Base-by-base conservation (phyloP, 768 basidiomycete species). In the Suillus discolor region DNA sequence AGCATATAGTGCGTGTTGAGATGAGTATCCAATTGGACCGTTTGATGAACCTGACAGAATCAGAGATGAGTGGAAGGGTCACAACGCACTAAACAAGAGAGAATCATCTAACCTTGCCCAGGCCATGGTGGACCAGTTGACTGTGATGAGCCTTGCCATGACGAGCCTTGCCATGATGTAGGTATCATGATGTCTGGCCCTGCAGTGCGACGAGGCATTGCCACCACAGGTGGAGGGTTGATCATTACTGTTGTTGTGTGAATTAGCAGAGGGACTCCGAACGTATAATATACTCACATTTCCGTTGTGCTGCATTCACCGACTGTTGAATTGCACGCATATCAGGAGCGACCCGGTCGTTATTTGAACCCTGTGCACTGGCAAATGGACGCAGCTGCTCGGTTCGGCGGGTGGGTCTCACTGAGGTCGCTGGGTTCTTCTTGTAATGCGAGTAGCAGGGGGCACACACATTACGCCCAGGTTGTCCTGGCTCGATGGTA, bases 141-240 rank as follows among this genome's bases (percentile, higher is more conserved):
- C 47, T 49, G 47, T 49, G 47, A 23, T 8, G 42, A 44, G 28
- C 31, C 36, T 28, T 60, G 36, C 62, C 62, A 63, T 38, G 38
- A 44, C 2, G 12, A 13, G 20, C 36, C 39, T 31, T 61, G 25
- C 54, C 63, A 64, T 12, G 12, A n/a, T 36, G 51, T 23, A 55
- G 62, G 62, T 11, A 55, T 41, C n/a, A 23, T 23, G 31, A 63
- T 6, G 9, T 61, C 38, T 41, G 60, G 60, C 25, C 60, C 60
- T 42, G n/a, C 34, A 23, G 38, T n/a, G 18, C 25, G 23, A 61
- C 5, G 11, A 49, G 47, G 47, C 47, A 23, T 49, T 5, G 63
- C 53, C 31, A 64, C 18, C 4, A 64, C 53, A 25, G 49, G 63
- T 4, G 63, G 63, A 25, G 63, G 63, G 15, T 55, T 64, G 23